These are phyloP conservation scores for Bipolaris zeicola DNA, from an alignment of 2,329 filamentous ascomycete species.

Conservation along the genomic window DNA sequence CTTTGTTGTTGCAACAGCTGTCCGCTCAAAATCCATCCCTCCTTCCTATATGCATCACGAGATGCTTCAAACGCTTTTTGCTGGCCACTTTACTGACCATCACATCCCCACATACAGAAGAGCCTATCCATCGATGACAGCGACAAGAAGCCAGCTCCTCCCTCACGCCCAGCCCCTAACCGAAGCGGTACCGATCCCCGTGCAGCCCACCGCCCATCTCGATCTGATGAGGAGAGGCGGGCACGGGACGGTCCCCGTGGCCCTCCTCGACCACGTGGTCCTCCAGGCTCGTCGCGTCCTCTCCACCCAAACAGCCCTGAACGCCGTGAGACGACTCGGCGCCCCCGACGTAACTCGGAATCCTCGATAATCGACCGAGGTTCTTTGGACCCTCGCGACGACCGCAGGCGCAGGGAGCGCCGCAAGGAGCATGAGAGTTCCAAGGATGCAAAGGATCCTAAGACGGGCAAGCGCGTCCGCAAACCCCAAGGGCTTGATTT, in stretches of 20 bases:
- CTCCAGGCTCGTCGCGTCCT: conserved; percentile 47
- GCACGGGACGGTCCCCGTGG: conserved; percentile 48
- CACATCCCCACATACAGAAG: conserved; percentile 57
- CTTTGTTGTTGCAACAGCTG: conserved; percentile 26
- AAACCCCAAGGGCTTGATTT: conserved; percentile 71
- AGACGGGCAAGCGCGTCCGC: conserved; percentile 36
- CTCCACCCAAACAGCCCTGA: conserved; percentile 43
- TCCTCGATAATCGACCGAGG: conserved; percentile 72
- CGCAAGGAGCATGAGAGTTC: conserved; percentile 58
- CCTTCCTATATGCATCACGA: conserved; percentile 37
- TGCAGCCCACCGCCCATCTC: conserved; percentile 63
- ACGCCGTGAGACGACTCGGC: conserved; percentile 52
- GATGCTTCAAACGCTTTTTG: conserved; percentile 49
- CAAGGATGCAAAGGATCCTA: conserved; percentile 37
- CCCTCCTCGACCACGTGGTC: conserved; percentile 45
- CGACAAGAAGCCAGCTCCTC: conserved; percentile 47
- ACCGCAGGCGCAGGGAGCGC: conserved; percentile 57
- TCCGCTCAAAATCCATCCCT: conserved; percentile 6
- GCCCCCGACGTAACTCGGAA: conserved; percentile 77
- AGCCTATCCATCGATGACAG: conserved; percentile 71
- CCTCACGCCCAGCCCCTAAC: conserved; percentile 48
- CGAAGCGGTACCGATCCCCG: conserved; percentile 55
- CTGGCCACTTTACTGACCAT: conserved; percentile 51
- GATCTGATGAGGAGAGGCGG: conserved; percentile 63
- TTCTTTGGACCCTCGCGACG: conserved; percentile 65